Evolutionary conservation across 768 basidiomycete genomes (phyloP), one percentile per base, ranked within the genome.

Genomic region (Tylopilus sp.): DNA sequence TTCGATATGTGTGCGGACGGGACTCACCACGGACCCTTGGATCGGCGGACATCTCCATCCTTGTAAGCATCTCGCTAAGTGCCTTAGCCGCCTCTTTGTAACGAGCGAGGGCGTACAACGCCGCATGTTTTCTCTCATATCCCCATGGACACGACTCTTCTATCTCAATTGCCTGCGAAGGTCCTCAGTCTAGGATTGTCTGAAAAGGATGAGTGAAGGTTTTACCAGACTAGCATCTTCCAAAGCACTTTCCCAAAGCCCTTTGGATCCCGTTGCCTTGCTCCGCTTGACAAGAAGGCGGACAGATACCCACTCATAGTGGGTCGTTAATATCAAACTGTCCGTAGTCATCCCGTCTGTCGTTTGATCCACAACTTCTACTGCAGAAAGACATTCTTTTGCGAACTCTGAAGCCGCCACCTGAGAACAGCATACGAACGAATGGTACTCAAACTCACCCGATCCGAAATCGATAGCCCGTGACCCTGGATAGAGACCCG

Each of bases 221-320:
- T 0, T 4, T 44, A 45, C 50, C 33, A 21, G 21, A 9, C 28
- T 21, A 0, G 50, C 50, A 37, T 51, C 50, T 24, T 22, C n/a
- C 25, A 51, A 44, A 8, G 42, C 13, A 3, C 22, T 19, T 1
- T 17, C 1, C 50, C 42, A 51, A 4, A 9, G 4, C 25, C 22
- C 19, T 29, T 21, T 24, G 6, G 9, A 16, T 6, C 21, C 42
- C n/a, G 13, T 36, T 3, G 50, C 50, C 19, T 29, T 22, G 10
- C 50, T 45, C 19, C 50, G 42, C 21, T 51, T 51, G 25, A 29
- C 26, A 21, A 29, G 34, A n/a, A 51, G 50, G 24, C 43, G 50
- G 3, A 42, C 25, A 37, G 42, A 12, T n/a, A 41, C 26, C 0
- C 31, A 42, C 2, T 25, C 19, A n/a, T 29, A 51, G 33, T 11